These are phyloP conservation scores for Globisporangium abappressorium DNA, from an alignment of 352 stramenopile species.

Conservation along the genomic window DNA sequence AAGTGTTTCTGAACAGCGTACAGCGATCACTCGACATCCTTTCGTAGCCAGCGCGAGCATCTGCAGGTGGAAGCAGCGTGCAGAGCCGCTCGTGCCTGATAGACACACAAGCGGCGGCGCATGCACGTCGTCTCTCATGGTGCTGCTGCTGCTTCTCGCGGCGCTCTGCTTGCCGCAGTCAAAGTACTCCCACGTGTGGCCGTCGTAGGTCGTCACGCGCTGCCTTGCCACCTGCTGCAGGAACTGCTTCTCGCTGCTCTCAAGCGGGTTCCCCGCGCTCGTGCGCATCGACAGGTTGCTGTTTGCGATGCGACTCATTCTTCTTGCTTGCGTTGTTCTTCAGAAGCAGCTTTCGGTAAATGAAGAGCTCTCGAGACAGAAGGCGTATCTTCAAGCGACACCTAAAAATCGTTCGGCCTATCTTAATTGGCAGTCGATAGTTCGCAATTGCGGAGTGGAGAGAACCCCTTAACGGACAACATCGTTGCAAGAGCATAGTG, in stretches of 20 bases:
- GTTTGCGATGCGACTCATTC: slow-evolving; percentile 21
- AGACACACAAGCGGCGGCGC: slow-evolving; percentile 58
- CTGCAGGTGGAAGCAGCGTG: slow-evolving; percentile 61
- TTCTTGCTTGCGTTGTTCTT: neutral
- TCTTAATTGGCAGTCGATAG: too few species aligned
- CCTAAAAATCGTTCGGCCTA: too few species aligned
- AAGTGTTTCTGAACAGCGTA: slow-evolving; percentile 7
- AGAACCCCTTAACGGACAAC: too few species aligned
- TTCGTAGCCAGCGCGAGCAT: slow-evolving; percentile 44
- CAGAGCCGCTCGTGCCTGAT: slow-evolving; percentile 47
- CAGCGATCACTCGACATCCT: slow-evolving; percentile 63
- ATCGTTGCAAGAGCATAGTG: too few species aligned
- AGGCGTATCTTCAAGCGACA: neutral
- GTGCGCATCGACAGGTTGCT: slow-evolving; percentile 13
- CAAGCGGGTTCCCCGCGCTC: slow-evolving; percentile 14
- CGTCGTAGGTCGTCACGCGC: slow-evolving; percentile 74
- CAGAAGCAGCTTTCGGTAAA: neutral
- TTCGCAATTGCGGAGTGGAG: too few species aligned
- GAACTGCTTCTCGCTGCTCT: slow-evolving; percentile 50
- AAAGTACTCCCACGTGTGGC: slow-evolving; percentile 76
- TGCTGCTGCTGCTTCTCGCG: slow-evolving; percentile 11
- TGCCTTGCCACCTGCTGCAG: slow-evolving; percentile 58
- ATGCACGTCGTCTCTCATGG: neutral
- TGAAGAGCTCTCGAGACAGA: neutral
- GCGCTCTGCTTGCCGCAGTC: slow-evolving; percentile 47